Evolutionary conservation across 306 rosid species (phyloP).

Genomic region (Alnus rubra): DNA sequence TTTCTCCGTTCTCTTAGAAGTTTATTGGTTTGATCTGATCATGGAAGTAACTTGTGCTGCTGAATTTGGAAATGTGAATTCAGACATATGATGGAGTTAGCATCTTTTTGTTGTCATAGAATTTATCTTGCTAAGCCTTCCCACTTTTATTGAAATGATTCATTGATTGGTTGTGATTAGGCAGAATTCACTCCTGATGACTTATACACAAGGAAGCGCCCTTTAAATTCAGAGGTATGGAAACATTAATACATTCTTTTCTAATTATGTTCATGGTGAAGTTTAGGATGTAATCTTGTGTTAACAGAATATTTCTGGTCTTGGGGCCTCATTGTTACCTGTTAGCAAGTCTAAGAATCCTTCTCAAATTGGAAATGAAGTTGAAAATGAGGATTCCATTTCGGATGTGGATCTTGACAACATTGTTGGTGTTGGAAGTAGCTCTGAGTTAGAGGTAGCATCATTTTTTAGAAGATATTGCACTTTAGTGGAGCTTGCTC

Average conservation of each 20-base stretch:
- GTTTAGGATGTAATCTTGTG: conserved; percentile 20
- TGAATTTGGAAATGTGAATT: conserved; percentile 8
- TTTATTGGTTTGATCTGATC: background rate
- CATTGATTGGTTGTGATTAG: conserved; percentile 40
- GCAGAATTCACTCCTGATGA: conserved; percentile 84
- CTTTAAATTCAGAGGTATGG: conserved; percentile 58
- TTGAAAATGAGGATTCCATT: conserved; percentile 58
- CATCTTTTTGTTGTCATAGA: conserved; percentile 16
- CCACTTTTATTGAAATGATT: conserved; percentile 21
- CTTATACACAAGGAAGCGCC: conserved; percentile 77
- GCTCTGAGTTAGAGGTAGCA: conserved; percentile 82
- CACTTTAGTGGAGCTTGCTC: conserved; percentile 22
- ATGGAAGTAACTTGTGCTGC: background rate
- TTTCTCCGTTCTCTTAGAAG: background rate
- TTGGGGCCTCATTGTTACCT: conserved; percentile 43
- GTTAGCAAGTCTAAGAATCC: conserved; percentile 46
- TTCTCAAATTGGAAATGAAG: conserved; percentile 54
- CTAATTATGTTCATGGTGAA: conserved; percentile 10
- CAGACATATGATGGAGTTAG: conserved; percentile 1
- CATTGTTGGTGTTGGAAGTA: conserved; percentile 81
- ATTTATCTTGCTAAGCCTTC: conserved; percentile 15
- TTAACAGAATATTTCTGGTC: conserved; percentile 48
- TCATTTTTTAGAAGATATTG: conserved; percentile 22
- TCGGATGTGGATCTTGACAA: conserved; percentile 77
- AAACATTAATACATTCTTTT: conserved; percentile 11